Base-by-base conservation (phyloP, 257 asterid genomes). In the Plantago ovata region DNA sequence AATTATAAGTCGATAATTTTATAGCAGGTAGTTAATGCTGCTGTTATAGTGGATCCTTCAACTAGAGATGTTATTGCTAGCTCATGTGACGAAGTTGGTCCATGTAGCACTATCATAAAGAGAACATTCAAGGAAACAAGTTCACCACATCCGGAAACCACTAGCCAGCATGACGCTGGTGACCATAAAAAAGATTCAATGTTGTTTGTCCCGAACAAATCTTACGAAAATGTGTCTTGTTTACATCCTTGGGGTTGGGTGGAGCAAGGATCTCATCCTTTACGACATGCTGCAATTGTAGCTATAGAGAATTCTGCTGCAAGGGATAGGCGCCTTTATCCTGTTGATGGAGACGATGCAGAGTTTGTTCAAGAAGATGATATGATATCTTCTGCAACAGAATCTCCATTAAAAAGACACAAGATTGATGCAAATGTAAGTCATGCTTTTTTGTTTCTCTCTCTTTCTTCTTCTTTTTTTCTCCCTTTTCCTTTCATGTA, bases 41-140 rank as follows among this genome's bases (percentile, higher is more conserved):
- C 94, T 70, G 79, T 93, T 61, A 86, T 93, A 45, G 97, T 93
- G 69, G 92, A 93, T 71, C 95, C 99, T 69, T 80, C 85, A 72
- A 77, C 79, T 3, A 72, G 76, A 53, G 76, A 81, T 56, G 76
- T 86, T 48, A 82, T 89, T 70, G 84, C 97, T 58, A 82, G 86
- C 68, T 83, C 97, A 53, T 48, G 79, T 43, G 99, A 93, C 58
- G 75, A 82, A 43, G 88, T 78, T 52, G 51, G 58, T 24, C 44
- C 72, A 33, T 46, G 58, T 3, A 56, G 56, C 55, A 62, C 68
- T 70, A 72, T 45, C 50, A 44, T 52, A 3, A 55, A 59, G 56
- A 46, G 62, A 68, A 64, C 43, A 63, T 67, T 54, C 57, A 56
- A 12, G 55, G 75, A 69, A 56, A 50, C 65, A 39, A 51, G 66